Evolutionary conservation across 2,329 filamentous ascomycete genomes (phyloP), one percentile per base, ranked within the genome.

Genomic region (Clonostachys rhizophaga): DNA sequence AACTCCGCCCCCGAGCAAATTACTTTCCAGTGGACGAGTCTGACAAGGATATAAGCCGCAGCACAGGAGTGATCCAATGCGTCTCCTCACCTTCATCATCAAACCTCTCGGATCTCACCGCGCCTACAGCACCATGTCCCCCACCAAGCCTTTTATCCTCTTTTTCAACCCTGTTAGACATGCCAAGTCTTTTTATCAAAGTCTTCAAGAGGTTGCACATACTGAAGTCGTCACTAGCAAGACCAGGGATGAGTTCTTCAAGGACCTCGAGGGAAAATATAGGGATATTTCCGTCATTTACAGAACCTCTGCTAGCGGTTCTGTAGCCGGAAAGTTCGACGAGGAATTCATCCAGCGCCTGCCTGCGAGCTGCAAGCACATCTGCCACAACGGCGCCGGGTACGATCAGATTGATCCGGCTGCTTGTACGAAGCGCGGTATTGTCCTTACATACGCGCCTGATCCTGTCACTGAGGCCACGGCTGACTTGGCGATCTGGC

Each of bases 381-480:
- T 76, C 43, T 70, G 63, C 34, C 72, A 76, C 45, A 61, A 58
- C 40, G 56, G 61, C 24, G 61, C 58, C 6, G 86, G 86, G 16
- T 90, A 89, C 62, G 86, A 89, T 57, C 82, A 88, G 61, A 71
- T 89, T 49, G 81, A 87, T 55, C 71, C 86, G 5, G 61, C 76
- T 45, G 80, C 83, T 30, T 87, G 84, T 65, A 81, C 77, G 2
- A 24, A 49, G 9, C 50, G 48, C 5, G 44, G 42, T 46, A n/a
- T 56, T 10, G 9, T 30, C 24, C 24, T 30, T 30, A 30, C 24
- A 3, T 87, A 89, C 58, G 79, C 83, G 2, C 86, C 85, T 16
- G 80, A 75, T 0, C 80, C 81, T 1, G 83, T 86, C 14, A 79
- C 87, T 58, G 81, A 87, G 59, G 79, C 85, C 6, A 89, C 86